phyloP scores from a whole-genome alignment of 202 grass and related monocot species.

The Carex arenaria region DNA sequence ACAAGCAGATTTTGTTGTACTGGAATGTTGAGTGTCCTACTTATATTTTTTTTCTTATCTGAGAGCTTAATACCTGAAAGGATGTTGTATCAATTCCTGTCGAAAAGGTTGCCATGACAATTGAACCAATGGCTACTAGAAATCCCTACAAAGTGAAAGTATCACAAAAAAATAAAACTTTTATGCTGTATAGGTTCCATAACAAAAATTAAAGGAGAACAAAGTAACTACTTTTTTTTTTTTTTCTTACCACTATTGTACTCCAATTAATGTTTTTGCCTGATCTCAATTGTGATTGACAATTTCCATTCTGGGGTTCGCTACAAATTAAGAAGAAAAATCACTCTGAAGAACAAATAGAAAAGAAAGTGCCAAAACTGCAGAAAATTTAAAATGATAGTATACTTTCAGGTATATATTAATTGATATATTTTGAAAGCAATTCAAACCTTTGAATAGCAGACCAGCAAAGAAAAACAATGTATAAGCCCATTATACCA shows the following conservation, averaged over 20 bases:
- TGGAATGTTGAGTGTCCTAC: neutral
- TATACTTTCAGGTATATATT: neutral
- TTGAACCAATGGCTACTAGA: slow-evolving; percentile 69
- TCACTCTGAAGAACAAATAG: neutral
- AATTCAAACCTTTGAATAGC: slow-evolving; percentile 68
- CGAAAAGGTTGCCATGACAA: slow-evolving; percentile 90
- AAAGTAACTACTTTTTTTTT: neutral
- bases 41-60: neutral
- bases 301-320: slow-evolving; percentile 58
- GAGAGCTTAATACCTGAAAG: slow-evolving; percentile 49
- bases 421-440: neutral
- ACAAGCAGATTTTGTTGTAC: neutral
- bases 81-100: slow-evolving; percentile 77
- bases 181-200: neutral
- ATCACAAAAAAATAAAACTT: neutral
- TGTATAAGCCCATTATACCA: slow-evolving; percentile 76
- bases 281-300: slow-evolving; percentile 46
- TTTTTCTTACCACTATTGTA: slow-evolving; percentile 61
- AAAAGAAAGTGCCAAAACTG: neutral
- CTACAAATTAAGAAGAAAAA: slow-evolving; percentile 30
- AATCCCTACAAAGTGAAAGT: slow-evolving; percentile 49
- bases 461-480: slow-evolving; percentile 94
- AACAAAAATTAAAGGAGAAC: slow-evolving; percentile 14
- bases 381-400: neutral
- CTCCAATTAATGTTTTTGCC: slow-evolving; percentile 42